Percentiles rank a stretch among this genome's conserved stretches.
phyloP scores from a whole-genome alignment of 164 flowering plant genomes.

The Tetracentron sinense region DNA sequence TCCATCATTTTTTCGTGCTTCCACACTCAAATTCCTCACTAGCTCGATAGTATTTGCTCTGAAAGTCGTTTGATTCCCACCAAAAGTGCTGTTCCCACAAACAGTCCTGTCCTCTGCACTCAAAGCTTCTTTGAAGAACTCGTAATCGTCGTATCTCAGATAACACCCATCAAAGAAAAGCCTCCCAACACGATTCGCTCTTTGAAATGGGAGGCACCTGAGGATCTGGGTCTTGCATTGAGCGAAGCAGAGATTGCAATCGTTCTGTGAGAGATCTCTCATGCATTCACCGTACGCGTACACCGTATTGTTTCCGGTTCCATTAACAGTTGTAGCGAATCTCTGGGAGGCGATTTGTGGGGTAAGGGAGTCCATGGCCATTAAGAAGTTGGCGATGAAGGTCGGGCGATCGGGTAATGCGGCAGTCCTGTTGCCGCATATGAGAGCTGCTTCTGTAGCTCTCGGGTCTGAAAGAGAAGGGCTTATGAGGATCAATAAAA shows the following conservation, averaged over 20 bases:
- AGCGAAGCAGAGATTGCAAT: slow-evolving; percentile 67
- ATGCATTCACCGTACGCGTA: slow-evolving; percentile 68
- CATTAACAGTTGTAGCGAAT: slow-evolving; percentile 34
- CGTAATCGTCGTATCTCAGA: slow-evolving; percentile 63
- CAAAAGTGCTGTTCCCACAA: slow-evolving; percentile 29
- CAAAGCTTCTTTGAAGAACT: slow-evolving; percentile 43
- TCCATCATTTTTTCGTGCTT: slow-evolving; percentile 47
- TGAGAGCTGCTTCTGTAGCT: slow-evolving; percentile 45
- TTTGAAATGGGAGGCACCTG: slow-evolving; percentile 64
- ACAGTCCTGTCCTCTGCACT: slow-evolving; percentile 32
- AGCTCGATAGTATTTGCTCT: slow-evolving; percentile 25
- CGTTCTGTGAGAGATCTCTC: slow-evolving; percentile 48
- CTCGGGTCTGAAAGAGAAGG: slow-evolving; percentile 48
- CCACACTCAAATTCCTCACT: slow-evolving; percentile 45
- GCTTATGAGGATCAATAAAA: slow-evolving; percentile 4
- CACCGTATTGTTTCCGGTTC: slow-evolving; percentile 46
- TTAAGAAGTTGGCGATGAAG: slow-evolving; percentile 46
- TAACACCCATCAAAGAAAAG: slow-evolving; percentile 71
- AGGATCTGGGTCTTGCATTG: slow-evolving; percentile 49
- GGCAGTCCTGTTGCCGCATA: slow-evolving; percentile 56
- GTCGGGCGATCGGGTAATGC: slow-evolving; percentile 21
- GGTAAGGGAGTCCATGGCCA: slow-evolving; percentile 40
- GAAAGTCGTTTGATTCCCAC: slow-evolving; percentile 27
- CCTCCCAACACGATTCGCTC: slow-evolving; percentile 42
- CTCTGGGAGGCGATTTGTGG: slow-evolving; percentile 31